phyloP scores from a whole-genome alignment of 768 basidiomycete species.

The Boletellus emodensis region DNA sequence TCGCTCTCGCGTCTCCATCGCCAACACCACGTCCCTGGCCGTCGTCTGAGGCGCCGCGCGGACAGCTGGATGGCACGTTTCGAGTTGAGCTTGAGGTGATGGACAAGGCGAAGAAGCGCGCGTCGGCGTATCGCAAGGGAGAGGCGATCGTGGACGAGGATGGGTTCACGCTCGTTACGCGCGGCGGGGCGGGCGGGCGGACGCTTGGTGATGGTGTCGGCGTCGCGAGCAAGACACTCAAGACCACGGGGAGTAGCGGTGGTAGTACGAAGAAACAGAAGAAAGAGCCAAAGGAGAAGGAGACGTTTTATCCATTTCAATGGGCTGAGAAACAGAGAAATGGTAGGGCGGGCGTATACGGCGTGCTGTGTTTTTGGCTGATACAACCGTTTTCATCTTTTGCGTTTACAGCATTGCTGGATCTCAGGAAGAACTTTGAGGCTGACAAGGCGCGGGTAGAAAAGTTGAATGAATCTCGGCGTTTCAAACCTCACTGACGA shows the following conservation, averaged over 20 bases:
- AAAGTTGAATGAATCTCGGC: constrained; percentile 58
- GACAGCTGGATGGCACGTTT: constrained; percentile 73
- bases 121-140: constrained; percentile 70
- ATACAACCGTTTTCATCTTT: neutral
- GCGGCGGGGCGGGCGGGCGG: constrained; percentile 86
- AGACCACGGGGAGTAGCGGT: constrained; percentile 25
- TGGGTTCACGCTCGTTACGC: constrained; percentile 91
- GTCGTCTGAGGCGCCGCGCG: constrained; percentile 54
- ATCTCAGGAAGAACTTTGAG: constrained; percentile 77
- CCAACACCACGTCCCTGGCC: constrained; percentile 63
- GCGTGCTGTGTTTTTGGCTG: neutral
- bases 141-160: constrained; percentile 92
- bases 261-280: constrained; percentile 39
- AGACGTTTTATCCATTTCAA: constrained; percentile 87
- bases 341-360: constrained; percentile 42
- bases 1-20: constrained; percentile 37
- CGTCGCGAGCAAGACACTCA: constrained; percentile 58
- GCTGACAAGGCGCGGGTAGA: constrained; percentile 65
- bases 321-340: constrained; percentile 84
- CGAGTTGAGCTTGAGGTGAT: constrained; percentile 43
- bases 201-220: constrained; percentile 78
- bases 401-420: constrained; percentile 43
- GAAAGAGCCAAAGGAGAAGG: constrained; percentile 65
- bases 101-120: constrained; percentile 56
- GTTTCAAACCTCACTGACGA: constrained; percentile 82